Evolutionary conservation across 441 rosid species (phyloP).

Genomic region (Theobroma grandiflorum): DNA sequence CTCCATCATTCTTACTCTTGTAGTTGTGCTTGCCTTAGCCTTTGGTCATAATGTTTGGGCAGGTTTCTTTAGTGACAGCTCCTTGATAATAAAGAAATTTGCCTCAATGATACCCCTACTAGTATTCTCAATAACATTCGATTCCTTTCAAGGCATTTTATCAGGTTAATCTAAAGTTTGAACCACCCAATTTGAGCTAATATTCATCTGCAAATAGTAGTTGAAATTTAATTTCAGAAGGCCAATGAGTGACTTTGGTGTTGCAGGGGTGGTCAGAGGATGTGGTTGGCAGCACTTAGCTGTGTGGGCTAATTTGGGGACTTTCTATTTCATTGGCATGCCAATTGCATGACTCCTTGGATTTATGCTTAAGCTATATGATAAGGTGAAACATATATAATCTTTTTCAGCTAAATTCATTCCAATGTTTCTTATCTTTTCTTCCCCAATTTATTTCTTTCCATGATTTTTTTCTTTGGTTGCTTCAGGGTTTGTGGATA

Average conservation of each 20-base stretch:
- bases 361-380: slow-evolving; percentile 52
- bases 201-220: not conserved
- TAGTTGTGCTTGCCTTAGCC: slow-evolving; percentile 46
- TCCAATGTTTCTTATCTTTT: not conserved
- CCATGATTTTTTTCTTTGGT: not conserved
- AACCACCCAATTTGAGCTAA: not conserved
- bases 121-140: slow-evolving; percentile 55
- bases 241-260: not conserved
- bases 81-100: slow-evolving; percentile 44
- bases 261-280: slow-evolving; percentile 69
- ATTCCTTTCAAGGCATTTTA: slow-evolving; percentile 64
- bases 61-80: slow-evolving; percentile 56
- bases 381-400: slow-evolving; percentile 45
- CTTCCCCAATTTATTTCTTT: not conserved
- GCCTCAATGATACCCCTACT: slow-evolving; percentile 63
- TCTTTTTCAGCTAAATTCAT: not conserved
- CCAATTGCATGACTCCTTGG: slow-evolving; percentile 55
- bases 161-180: slow-evolving; percentile 52
- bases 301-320: slow-evolving; percentile 49
- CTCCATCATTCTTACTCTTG: slow-evolving; percentile 54
- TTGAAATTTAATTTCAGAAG: not conserved
- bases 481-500: slow-evolving; percentile 63
- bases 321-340: slow-evolving; percentile 56
- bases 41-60: slow-evolving; percentile 73
- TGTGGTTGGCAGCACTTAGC: slow-evolving; percentile 74